Evolutionary conservation across 2,329 filamentous ascomycete genomes (phyloP), one percentile per base, ranked within the genome.

Genomic region (Metarhizium rileyi): DNA sequence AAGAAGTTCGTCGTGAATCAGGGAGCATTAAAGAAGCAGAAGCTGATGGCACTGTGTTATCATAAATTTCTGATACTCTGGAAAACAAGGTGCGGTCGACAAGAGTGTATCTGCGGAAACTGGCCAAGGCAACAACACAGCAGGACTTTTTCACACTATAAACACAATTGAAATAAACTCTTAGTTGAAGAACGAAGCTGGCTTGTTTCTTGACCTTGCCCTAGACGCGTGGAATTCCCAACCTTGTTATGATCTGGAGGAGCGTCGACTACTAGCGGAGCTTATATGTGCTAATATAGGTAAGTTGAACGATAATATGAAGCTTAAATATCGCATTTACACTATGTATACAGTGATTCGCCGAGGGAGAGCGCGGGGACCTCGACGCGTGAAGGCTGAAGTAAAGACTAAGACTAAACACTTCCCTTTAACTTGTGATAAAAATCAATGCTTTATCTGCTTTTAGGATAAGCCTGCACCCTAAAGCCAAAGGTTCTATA

Each of bases 271-370:
- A 6, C 18, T 40, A 40, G n/a, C n/a, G n/a, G 36, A 40, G 4
- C 36, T 40, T 10, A 40, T 40, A 20, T 40, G 36, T 7, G 36
- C 36, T 18, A 12, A 40, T 33, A 35, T 27, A 2, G 3, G 27
- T 18, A 22, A 28, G 2, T 23, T 46, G 23, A 16, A 46, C 18
- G 44, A 46, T 8, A 20, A 33, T 18, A 30, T 9, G 22, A 45
- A 30, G 18, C 26, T 45, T 2, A 28, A 28, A 20, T 25, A 45
- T 30, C 43, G 43, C 26, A 44, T 50, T 8, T 40, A 45, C 2
- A 57, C 56, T 18, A 33, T 43, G 6, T 27, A 49, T 25, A 26
- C 47, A 30, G 33, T 43, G 26, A 25, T 49, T 20, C 27, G 18
- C 18, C 26, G n/a, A 9, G 36, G 25, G 27, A 30, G 3, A 45